Conservation (phyloP, 257 asterid genomes). For the Jacaranda copaia region DNA sequence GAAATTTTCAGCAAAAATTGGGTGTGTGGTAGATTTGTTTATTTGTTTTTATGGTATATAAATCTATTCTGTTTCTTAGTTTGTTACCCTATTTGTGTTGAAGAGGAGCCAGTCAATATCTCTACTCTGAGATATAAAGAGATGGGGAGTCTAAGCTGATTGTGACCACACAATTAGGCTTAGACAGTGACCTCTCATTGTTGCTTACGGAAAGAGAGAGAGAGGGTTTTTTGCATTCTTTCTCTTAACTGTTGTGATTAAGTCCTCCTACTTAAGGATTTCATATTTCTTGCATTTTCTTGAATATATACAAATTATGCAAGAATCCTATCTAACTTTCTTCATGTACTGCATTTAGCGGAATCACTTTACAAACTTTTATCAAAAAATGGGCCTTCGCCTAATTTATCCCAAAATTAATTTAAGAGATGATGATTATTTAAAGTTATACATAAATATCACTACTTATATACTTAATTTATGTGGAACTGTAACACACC, state of each 20-base stretch:
- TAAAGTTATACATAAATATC: too few species aligned
- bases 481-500: too few species aligned
- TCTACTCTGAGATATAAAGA: constrained; percentile 39
- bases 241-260: neutral
- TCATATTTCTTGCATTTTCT: neutral
- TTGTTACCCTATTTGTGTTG: constrained; percentile 44
- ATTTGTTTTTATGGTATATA: constrained; percentile 27
- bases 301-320: neutral
- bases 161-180: constrained; percentile 51
- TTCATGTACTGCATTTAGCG: too few species aligned
- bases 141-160: constrained; percentile 49
- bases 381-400: too few species aligned
- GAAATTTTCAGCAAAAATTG: constrained; percentile 6
- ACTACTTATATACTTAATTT: too few species aligned
- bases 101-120: constrained; percentile 38
- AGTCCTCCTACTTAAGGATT: neutral
- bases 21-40: neutral
- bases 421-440: too few species aligned
- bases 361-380: too few species aligned
- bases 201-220: neutral
- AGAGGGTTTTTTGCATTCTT: neutral
- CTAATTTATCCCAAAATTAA: too few species aligned
- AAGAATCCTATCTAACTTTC: too few species aligned
- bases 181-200: constrained; percentile 47
- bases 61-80: constrained; percentile 34